A percentile compares a stretch with the other conserved stretches of the same genome.
Conservation (phyloP, 2,329 filamentous ascomycete species). For the Macroventuria anomochaeta region DNA sequence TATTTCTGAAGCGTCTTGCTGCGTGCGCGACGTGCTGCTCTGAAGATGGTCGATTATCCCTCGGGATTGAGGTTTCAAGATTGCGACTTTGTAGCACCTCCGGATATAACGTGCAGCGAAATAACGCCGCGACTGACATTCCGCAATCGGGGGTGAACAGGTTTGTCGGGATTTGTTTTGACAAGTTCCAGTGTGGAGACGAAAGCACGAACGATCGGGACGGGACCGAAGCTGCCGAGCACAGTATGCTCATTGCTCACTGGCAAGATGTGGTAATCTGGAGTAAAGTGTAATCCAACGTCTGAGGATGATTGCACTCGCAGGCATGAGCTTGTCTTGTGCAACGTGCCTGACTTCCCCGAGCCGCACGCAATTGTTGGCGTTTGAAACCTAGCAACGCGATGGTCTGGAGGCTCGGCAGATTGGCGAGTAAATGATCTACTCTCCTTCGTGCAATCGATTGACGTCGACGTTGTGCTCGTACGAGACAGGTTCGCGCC, state of each 20-base stretch:
- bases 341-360: background rate
- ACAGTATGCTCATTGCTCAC: background rate
- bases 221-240: conserved; percentile 3
- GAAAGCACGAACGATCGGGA: conserved; percentile 1
- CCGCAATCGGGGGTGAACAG: background rate
- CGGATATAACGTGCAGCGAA: conserved; percentile 9
- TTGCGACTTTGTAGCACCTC: conserved; percentile 8
- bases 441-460: background rate
- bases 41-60: background rate
- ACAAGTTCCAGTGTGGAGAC: conserved; percentile 6
- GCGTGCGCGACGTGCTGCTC: background rate
- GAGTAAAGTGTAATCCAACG: background rate
- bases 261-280: background rate
- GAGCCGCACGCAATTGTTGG: background rate
- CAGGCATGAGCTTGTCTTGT: conserved; percentile 13
- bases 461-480: background rate
- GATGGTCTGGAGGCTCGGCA: background rate
- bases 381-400: conserved; percentile 3
- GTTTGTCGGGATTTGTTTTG: no score
- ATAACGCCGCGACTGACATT: conserved; percentile 9
- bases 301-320: conserved; percentile 10
- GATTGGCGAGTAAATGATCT: background rate
- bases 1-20: background rate
- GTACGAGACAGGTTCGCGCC: no score
- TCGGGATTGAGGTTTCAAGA: conserved; percentile 11